Conservation (phyloP, 106 monocot genomes). For the Platanthera guangdongensis region DNA sequence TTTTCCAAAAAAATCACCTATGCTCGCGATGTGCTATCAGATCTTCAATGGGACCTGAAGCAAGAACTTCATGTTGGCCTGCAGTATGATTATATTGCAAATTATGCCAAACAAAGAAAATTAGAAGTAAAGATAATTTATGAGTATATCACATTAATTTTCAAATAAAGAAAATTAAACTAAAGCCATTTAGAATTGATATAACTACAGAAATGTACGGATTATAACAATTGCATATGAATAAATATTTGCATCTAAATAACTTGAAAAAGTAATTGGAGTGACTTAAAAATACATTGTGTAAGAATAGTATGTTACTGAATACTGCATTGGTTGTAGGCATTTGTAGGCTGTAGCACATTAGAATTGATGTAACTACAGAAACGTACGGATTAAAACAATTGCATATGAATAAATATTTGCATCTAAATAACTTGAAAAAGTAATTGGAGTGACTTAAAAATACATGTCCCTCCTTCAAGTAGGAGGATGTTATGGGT, state of each 20-base stretch:
- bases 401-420: too few relatives aligned
- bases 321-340: too few relatives aligned
- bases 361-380: too few relatives aligned
- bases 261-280: neutral
- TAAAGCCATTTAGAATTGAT: neutral
- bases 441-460: too few relatives aligned
- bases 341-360: too few relatives aligned
- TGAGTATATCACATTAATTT: neutral
- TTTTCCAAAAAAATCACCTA: conserved; percentile 40
- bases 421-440: too few relatives aligned
- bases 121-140: neutral
- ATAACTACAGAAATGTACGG: neutral
- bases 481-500: too few relatives aligned
- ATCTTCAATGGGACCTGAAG: conserved; percentile 98
- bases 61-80: conserved; percentile 98
- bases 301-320: neutral
- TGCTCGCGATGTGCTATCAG: conserved; percentile 95
- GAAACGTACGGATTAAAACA: too few relatives aligned
- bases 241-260: neutral
- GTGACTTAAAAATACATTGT: neutral
- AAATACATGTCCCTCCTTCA: too few relatives aligned
- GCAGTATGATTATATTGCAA: neutral
- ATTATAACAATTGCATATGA: neutral
- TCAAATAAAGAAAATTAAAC: neutral
- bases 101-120: conserved; percentile 4